Percentiles rank a stretch among this genome's conserved stretches.
Evolutionary conservation across 768 basidiomycete genomes (phyloP).

Genomic region (Leccinellum rugosiceps): DNA sequence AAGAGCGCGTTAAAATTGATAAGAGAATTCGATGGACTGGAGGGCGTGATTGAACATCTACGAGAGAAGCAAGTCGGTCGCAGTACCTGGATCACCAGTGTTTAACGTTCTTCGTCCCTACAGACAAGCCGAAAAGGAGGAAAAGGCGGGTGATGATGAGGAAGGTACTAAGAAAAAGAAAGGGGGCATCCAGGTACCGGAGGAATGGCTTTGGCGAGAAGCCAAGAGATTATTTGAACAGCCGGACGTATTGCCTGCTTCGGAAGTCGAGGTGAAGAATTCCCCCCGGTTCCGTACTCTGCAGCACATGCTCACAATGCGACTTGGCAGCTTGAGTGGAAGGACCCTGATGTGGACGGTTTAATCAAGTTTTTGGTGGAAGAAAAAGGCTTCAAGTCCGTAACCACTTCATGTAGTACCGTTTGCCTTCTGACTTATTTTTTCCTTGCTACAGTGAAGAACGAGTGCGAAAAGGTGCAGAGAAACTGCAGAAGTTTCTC

Average conservation of each 20-base stretch:
- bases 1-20: slow-evolving; percentile 94
- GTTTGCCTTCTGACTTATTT: background rate
- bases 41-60: slow-evolving; percentile 71
- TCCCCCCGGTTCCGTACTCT: slow-evolving; percentile 4
- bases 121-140: slow-evolving; percentile 40
- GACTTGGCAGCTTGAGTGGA: slow-evolving; percentile 81
- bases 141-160: slow-evolving; percentile 40
- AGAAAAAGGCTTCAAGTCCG: slow-evolving; percentile 95
- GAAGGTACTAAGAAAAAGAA: slow-evolving; percentile 51
- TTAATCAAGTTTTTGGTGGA: slow-evolving; percentile 89
- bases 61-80: slow-evolving; percentile 59
- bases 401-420: background rate
- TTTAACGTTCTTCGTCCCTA: background rate
- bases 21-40: slow-evolving; percentile 73
- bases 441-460: slow-evolving; percentile 67
- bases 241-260: slow-evolving; percentile 86
- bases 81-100: background rate
- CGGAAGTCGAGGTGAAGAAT: slow-evolving; percentile 79
- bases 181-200: slow-evolving; percentile 78
- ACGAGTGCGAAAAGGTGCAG: slow-evolving; percentile 90
- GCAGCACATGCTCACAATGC: background rate
- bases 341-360: slow-evolving; percentile 86
- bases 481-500: slow-evolving; percentile 85
- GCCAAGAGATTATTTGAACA: slow-evolving; percentile 88
- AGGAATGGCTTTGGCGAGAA: slow-evolving; percentile 96